These are phyloP conservation scores for Phyllosticta paracitricarpa DNA, from an alignment of 2,329 filamentous ascomycete genomes.

Conservation along the genomic window DNA sequence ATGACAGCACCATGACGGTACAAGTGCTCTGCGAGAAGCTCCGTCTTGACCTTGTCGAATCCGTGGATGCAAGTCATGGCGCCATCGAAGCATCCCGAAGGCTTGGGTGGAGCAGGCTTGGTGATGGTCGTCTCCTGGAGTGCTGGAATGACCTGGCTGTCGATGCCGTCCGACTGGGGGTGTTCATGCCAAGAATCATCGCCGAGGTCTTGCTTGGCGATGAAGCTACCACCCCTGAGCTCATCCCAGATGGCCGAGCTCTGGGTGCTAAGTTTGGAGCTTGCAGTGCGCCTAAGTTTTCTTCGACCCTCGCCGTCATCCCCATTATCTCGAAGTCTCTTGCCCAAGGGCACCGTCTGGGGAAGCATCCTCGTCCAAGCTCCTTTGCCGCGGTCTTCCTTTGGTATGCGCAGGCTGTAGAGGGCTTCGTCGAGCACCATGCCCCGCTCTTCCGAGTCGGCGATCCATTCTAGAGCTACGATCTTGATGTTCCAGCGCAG, in stretches of 20 bases:
- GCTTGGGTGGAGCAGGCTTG: neutral
- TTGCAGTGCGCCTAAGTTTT: constrained; percentile 81
- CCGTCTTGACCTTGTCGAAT: constrained; percentile 33
- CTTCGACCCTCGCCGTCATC: constrained; percentile 48
- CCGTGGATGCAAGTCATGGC: constrained; percentile 34
- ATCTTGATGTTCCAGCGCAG: constrained; percentile 69
- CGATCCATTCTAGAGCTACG: constrained; percentile 76
- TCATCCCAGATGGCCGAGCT: constrained; percentile 83
- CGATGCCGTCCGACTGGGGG: constrained; percentile 12
- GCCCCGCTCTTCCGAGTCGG: constrained; percentile 70
- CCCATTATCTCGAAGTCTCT: constrained; percentile 21
- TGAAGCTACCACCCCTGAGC: constrained; percentile 48
- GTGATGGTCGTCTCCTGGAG: neutral
- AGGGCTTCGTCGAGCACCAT: constrained; percentile 84
- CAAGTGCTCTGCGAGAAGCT: constrained; percentile 24
- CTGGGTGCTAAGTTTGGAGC: constrained; percentile 70
- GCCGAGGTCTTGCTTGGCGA: constrained; percentile 15
- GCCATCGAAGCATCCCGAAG: constrained; percentile 23
- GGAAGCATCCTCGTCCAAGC: constrained; percentile 51
- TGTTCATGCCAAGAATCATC: constrained; percentile 27
- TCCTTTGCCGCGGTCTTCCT: constrained; percentile 62
- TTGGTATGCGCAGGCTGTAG: constrained; percentile 66
- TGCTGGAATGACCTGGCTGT: constrained; percentile 10
- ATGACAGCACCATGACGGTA: constrained; percentile 26
- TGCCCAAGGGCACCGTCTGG: constrained; percentile 31